Evolutionary conservation across 1,284 basidiomycete species (phyloP).

Genomic region (Cutaneotrichosporon daszewskae): DNA sequence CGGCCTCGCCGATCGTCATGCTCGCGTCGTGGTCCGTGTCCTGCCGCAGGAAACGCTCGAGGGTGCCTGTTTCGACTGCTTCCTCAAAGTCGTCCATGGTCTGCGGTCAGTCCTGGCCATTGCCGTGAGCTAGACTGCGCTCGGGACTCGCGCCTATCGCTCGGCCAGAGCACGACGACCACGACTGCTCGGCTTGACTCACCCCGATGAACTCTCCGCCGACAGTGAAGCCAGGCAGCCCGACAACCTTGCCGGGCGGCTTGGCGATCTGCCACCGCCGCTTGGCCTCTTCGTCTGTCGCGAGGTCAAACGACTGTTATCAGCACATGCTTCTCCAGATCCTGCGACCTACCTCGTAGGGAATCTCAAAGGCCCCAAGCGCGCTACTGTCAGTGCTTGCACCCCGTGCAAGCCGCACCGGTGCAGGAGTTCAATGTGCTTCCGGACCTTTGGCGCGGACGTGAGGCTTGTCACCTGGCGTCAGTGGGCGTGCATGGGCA

Average conservation of each 20-base stretch:
- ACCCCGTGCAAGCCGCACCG: constrained; percentile 20
- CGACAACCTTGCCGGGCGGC: constrained; percentile 36
- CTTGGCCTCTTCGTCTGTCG: constrained; percentile 43
- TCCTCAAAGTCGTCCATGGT: constrained; percentile 47
- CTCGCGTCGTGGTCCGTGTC: constrained; percentile 23
- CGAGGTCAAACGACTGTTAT: constrained; percentile 31
- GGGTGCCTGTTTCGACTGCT: constrained; percentile 37
- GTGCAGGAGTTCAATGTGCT: constrained; percentile 40
- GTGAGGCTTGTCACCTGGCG: constrained; percentile 41
- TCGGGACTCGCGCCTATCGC: background rate
- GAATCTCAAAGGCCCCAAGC: constrained; percentile 35
- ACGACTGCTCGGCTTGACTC: constrained; percentile 20
- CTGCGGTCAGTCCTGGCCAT: constrained; percentile 13
- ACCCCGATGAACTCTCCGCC: constrained; percentile 46
- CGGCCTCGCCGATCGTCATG: constrained; percentile 36
- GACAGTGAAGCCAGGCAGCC: constrained; percentile 43
- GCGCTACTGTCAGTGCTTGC: constrained; percentile 6
- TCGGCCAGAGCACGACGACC: background rate
- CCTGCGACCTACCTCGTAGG: constrained; percentile 31
- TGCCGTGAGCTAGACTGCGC: background rate
- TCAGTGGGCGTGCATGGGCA: background rate
- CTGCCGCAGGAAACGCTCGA: constrained; percentile 39
- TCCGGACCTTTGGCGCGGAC: constrained; percentile 37
- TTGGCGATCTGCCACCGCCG: constrained; percentile 44
- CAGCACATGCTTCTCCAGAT: background rate